These are phyloP conservation scores for Cladophialophora carrionii DNA, from an alignment of 2,329 filamentous ascomycete species.

Conservation along the genomic window DNA sequence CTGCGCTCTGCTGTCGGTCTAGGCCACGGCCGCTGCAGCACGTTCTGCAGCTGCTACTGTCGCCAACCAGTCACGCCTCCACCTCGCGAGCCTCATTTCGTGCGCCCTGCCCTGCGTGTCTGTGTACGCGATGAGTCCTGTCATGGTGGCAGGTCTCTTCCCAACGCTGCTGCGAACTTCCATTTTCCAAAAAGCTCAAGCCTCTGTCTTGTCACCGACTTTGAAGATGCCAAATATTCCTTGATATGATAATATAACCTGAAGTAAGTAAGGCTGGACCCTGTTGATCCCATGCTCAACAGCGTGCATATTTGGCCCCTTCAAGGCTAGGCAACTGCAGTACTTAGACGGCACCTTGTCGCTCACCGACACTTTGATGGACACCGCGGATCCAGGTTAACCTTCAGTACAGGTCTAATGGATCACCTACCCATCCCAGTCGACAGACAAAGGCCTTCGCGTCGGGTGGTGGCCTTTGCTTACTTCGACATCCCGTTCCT, in stretches of 20 bases:
- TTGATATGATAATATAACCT: background rate
- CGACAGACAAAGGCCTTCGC: background rate
- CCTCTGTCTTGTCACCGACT: background rate
- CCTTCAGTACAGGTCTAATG: background rate
- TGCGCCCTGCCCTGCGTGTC: background rate
- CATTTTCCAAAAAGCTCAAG: background rate
- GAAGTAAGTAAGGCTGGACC: background rate
- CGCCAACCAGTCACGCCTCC: background rate
- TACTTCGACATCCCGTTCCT: background rate
- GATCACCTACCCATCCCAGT: background rate
- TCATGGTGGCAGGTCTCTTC: background rate
- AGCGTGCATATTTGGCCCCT: background rate
- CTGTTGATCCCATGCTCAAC: background rate
- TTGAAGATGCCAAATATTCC: background rate
- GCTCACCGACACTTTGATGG: background rate
- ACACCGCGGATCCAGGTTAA: background rate
- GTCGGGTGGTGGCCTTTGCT: background rate
- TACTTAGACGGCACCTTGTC: background rate
- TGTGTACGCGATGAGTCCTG: background rate
- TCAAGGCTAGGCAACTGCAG: background rate
- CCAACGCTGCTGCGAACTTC: background rate
- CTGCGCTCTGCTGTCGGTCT: background rate
- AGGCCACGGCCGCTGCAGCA: too few species aligned
- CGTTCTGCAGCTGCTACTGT: too few species aligned
- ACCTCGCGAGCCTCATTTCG: background rate